phyloP scores from a whole-genome alignment of 2,329 filamentous ascomycete species.

The Zymoseptoria crescenta region DNA sequence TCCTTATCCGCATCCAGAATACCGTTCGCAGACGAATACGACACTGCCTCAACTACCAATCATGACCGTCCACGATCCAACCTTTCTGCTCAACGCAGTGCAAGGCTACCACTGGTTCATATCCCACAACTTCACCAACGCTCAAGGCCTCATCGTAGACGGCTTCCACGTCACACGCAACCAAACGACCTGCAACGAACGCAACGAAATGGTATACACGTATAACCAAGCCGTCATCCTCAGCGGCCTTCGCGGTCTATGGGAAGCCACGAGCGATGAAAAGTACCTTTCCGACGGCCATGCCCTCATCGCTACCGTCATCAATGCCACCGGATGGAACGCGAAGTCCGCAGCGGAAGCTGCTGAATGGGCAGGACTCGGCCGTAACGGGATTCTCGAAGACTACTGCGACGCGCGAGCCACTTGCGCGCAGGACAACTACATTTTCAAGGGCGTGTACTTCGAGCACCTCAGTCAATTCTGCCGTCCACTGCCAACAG shows the following conservation, averaged over 20 bases:
- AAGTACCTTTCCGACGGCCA: slow-evolving; percentile 75
- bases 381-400: slow-evolving; percentile 71
- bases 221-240: slow-evolving; percentile 94
- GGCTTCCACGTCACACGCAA: slow-evolving; percentile 76
- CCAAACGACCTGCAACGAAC: slow-evolving; percentile 53
- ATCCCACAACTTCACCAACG: slow-evolving; percentile 71
- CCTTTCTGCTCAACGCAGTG: slow-evolving; percentile 65
- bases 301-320: slow-evolving; percentile 61
- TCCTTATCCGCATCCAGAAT: slow-evolving; percentile 27
- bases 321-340: slow-evolving; percentile 70
- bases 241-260: slow-evolving; percentile 73
- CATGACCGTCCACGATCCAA: slow-evolving; percentile 25
- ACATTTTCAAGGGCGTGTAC: slow-evolving; percentile 94
- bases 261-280: slow-evolving; percentile 64
- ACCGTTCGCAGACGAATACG: slow-evolving; percentile 25
- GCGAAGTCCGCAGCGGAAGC: slow-evolving; percentile 7
- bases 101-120: slow-evolving; percentile 76
- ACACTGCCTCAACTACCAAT: slow-evolving; percentile 40
- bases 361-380: slow-evolving; percentile 62
- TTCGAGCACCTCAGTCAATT: slow-evolving; percentile 83
- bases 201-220: slow-evolving; percentile 86
- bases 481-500: slow-evolving; percentile 55
- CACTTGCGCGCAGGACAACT: slow-evolving; percentile 71
- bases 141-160: slow-evolving; percentile 65
- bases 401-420: slow-evolving; percentile 72